Conservation (phyloP, 805 yeast genomes). For the Sporopachydermia lactativora region DNA sequence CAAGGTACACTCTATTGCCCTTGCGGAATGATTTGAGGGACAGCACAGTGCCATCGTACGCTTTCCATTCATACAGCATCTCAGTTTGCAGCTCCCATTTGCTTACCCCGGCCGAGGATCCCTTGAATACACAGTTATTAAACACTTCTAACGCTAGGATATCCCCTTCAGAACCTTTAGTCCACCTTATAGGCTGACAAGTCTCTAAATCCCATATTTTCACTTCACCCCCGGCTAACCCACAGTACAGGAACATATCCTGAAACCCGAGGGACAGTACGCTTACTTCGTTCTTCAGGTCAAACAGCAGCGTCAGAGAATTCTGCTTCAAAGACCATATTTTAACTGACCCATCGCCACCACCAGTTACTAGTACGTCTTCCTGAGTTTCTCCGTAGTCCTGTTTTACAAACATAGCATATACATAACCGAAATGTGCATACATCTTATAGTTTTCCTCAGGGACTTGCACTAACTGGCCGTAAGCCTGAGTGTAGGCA, state of each 20-base stretch:
- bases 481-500: slow-evolving; percentile 6
- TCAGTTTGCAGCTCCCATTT: slow-evolving; percentile 38
- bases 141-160: slow-evolving; percentile 46
- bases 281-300: slow-evolving; percentile 50
- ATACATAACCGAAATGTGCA: slow-evolving; percentile 88
- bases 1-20: slow-evolving; percentile 29
- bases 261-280: slow-evolving; percentile 54
- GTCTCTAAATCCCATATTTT: slow-evolving; percentile 83
- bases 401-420: slow-evolving; percentile 37
- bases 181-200: slow-evolving; percentile 38
- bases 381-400: slow-evolving; percentile 11
- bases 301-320: slow-evolving; percentile 13
- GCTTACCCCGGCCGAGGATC: slow-evolving; percentile 36
- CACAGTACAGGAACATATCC: slow-evolving; percentile 69
- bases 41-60: slow-evolving; percentile 42
- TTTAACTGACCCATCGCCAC: slow-evolving; percentile 85
- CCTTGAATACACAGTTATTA: slow-evolving; percentile 47
- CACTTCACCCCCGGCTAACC: slow-evolving; percentile 60
- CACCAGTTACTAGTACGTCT: slow-evolving; percentile 48
- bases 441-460: slow-evolving; percentile 51
- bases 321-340: slow-evolving; percentile 45
- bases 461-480: slow-evolving; percentile 51
- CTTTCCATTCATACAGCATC: slow-evolving; percentile 31
- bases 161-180: slow-evolving; percentile 30
- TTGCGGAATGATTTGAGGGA: slow-evolving; percentile 36